phyloP scores from a whole-genome alignment of 1,284 basidiomycete genomes.

The Cutaneotrichosporon sp. region DNA sequence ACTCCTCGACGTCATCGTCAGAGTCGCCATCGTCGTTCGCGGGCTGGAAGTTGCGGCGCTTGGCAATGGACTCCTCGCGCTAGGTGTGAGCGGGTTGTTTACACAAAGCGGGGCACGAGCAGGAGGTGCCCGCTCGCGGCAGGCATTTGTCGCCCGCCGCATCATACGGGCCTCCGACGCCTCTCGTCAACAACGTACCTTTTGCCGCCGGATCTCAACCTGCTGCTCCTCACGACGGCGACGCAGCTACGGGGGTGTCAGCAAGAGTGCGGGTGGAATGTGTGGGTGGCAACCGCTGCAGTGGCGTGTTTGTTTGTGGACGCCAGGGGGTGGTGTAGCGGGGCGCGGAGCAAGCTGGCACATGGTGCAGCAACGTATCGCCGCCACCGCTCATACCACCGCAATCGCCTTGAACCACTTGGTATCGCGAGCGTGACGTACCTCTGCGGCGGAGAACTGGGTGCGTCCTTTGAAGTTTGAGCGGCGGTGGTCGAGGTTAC shows the following conservation, averaged over 20 bases:
- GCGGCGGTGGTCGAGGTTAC: conserved; percentile 46
- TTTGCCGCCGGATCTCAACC: conserved; percentile 93
- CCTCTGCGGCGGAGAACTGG: conserved; percentile 49
- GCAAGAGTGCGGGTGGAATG: background rate
- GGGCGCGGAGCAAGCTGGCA: too few relatives aligned
- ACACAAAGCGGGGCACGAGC: background rate
- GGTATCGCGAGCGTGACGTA: too few relatives aligned
- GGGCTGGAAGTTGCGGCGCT: conserved; percentile 85
- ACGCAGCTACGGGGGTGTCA: conserved; percentile 56
- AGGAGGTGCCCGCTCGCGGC: background rate
- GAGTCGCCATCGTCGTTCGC: conserved; percentile 61
- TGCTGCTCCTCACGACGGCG: conserved; percentile 93
- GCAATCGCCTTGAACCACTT: too few relatives aligned
- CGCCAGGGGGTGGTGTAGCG: background rate
- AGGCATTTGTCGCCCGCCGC: too few relatives aligned
- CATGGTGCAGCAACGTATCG: too few relatives aligned
- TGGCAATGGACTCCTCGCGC: conserved; percentile 93
- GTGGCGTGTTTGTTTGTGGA: background rate
- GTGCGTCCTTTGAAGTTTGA: conserved; percentile 50
- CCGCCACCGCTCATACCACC: too few relatives aligned
- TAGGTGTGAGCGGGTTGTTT: conserved; percentile 9
- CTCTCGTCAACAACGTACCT: conserved; percentile 50
- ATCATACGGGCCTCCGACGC: too few relatives aligned
- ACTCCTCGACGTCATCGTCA: conserved; percentile 66
- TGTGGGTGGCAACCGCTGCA: background rate